Base-by-base conservation (phyloP, 202 grass and related monocot species). In the Carex arenaria region DNA sequence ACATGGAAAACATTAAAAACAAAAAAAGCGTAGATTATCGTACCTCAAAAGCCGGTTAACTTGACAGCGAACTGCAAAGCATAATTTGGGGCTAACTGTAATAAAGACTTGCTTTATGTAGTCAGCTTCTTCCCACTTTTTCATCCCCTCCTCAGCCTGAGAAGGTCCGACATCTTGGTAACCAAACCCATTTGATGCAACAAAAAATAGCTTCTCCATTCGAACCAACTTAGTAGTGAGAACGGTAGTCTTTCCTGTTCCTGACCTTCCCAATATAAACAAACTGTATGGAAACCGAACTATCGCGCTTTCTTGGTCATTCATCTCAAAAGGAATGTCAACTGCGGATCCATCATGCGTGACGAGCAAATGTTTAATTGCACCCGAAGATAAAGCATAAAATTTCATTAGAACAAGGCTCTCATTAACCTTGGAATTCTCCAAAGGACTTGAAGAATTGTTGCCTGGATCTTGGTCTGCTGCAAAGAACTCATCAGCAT, bases 351-450 rank as follows among this genome's bases (percentile, higher is more conserved):
- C 94, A 90, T 93, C 94, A 57, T 60, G 78, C 52, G 91, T 84
- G 30, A 87, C 86, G 9, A 97, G 83, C 87, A 93, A 90, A 83
- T 97, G 91, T 55, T 87, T 88, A 67, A 78, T 84, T 53, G 93
- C 69, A 59, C 91, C 91, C 11, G 91, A 90, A 45, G 94, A 97
- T 84, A 97, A 47, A 10, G 91, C 89, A 69, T 92, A 97, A 73
- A 97, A 97, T 56, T 91, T 97, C 94, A 97, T 92, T 11, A 93
- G 74, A 51, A 97, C 78, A 57, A 97, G 87, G 61, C 94, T 93
- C 53, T 97, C 94, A 49, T 67, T 93, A 52, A 97, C 94, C 90
- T 93, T 93, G 11, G 94, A 92, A 72, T 93, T 90, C 64, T 97
- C 94, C 79, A 92, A 59, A 32, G 53, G 52, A 49, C 12, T 74